Evolutionary conservation across 164 flowering plant genomes (phyloP), one percentile per base, ranked within the genome.

Genomic region (Tetrastigma voinierianum): DNA sequence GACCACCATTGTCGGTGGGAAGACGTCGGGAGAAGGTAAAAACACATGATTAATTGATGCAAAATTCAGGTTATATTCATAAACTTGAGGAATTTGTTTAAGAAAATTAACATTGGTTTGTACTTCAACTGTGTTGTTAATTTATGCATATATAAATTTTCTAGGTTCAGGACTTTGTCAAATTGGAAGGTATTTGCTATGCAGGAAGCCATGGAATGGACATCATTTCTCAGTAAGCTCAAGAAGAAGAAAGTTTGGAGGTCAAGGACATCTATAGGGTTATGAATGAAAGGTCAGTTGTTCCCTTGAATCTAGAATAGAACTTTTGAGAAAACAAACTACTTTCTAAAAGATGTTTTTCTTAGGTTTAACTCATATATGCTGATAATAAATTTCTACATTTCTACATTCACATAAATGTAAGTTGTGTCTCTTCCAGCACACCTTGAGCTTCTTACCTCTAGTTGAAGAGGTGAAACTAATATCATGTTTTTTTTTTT

Each of bases 191-290:
- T 64, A 67, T 81, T 14, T 74, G 62, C 25, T 83, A 83, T 59
- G 86, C 87, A 57, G 87, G 87, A 12, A 83, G 85, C 46, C 87
- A 85, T 73, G 89, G 89, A 14, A 81, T 83, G 86, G 84, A 83
- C 47, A 81, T 83, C 45, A 56, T 66, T 66, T 70, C 75, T 5
- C 83, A 5, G 17, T 44, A 15, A 62, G 66, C 18, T 71, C 69
- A n/a, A 15, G 45, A 11, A 75, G 57, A n/a, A n/a, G n/a, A n/a
- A n/a, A n/a, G 55, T 21, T 64, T 12, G n/a, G 23, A 18, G 67
- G 72, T 46, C 61, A 45, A 15, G 72, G 60, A 46, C 62, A 73
- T 61, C 74, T 14, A 44, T 6, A 64, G 7, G 44, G 17, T 61
- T 46, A 8, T 71, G 20, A 70, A 76, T 67, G 72, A 72, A 18